phyloP scores from a whole-genome alignment of 2,329 filamentous ascomycete genomes.

The Malbranchea zuffiana region DNA sequence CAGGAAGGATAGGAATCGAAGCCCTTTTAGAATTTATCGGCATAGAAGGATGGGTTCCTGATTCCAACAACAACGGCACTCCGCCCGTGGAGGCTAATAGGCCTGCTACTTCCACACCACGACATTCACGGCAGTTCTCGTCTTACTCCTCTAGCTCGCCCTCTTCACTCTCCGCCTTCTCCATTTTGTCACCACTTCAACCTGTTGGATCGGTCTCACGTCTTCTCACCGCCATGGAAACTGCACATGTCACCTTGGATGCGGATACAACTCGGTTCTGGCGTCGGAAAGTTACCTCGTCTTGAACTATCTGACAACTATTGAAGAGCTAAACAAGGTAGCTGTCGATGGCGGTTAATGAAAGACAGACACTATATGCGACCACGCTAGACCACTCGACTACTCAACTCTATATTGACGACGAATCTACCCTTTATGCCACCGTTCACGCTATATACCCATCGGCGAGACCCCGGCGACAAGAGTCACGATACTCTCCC shows the following conservation, averaged over 20 bases:
- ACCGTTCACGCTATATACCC: too few relatives aligned
- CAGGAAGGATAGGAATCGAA: slow-evolving; percentile 6
- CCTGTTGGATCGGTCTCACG: slow-evolving; percentile 13
- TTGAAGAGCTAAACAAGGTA: too few relatives aligned
- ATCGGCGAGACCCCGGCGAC: too few relatives aligned
- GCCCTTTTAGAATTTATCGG: slow-evolving; percentile 13
- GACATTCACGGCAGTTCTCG: background rate
- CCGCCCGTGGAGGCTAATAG: background rate
- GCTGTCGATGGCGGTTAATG: too few relatives aligned
- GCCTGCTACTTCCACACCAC: background rate
- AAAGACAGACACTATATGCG: too few relatives aligned
- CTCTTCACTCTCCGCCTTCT: slow-evolving; percentile 6
- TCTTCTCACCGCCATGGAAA: slow-evolving; percentile 13
- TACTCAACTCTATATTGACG: too few relatives aligned
- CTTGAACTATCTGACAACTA: too few relatives aligned
- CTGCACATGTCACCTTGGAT: slow-evolving; percentile 9
- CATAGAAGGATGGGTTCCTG: slow-evolving; percentile 6
- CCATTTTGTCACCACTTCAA: slow-evolving; percentile 6
- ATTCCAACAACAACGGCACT: background rate
- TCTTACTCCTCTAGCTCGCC: background rate
- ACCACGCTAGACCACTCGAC: too few relatives aligned
- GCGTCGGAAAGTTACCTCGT: slow-evolving; percentile 11
- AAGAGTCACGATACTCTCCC: too few relatives aligned
- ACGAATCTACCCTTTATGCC: too few relatives aligned
- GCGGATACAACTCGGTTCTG: slow-evolving; percentile 11